Percentiles rank a stretch among this genome's conserved stretches.
Conservation (phyloP, 2,329 filamentous ascomycete genomes). For the Immersiporthe knoxdaviesiana region DNA sequence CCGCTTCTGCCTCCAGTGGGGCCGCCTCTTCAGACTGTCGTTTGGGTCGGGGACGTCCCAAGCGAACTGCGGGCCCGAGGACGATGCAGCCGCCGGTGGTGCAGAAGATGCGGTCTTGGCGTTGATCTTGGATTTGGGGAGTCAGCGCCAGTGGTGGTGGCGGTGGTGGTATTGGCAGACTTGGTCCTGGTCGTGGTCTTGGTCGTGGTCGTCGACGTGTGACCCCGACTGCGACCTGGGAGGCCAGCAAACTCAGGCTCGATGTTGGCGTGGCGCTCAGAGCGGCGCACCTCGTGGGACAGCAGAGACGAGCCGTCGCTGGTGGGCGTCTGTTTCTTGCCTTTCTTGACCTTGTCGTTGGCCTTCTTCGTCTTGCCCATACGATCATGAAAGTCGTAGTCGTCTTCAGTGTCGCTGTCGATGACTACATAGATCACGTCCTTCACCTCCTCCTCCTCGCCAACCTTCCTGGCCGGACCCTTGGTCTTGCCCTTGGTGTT, state of each 20-base stretch:
- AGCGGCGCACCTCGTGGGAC: not conserved
- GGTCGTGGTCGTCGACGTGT: no score
- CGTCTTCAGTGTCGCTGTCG: not conserved
- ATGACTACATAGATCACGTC: no score
- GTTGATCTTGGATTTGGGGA: not conserved
- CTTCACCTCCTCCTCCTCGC: not conserved
- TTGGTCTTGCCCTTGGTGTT: not conserved
- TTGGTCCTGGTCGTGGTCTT: no score
- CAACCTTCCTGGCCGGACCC: no score
- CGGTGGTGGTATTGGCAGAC: not conserved
- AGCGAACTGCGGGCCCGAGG: not conserved
- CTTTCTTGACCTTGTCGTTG: not conserved
- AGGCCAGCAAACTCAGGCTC: slow-evolving; percentile 2
- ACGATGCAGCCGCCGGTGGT: not conserved
- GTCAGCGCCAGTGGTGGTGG: not conserved
- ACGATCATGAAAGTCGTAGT: no score
- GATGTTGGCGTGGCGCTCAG: not conserved
- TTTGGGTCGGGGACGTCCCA: not conserved
- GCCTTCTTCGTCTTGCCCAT: not conserved
- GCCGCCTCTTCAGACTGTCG: not conserved
- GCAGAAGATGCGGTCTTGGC: not conserved
- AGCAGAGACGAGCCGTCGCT: not conserved
- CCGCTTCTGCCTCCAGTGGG: not conserved
- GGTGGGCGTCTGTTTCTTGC: not conserved
- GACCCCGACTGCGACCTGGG: not conserved